Evolutionary conservation across 2,329 filamentous ascomycete genomes (phyloP), one percentile per base, ranked within the genome.

Genomic region (Alternaria rosae): DNA sequence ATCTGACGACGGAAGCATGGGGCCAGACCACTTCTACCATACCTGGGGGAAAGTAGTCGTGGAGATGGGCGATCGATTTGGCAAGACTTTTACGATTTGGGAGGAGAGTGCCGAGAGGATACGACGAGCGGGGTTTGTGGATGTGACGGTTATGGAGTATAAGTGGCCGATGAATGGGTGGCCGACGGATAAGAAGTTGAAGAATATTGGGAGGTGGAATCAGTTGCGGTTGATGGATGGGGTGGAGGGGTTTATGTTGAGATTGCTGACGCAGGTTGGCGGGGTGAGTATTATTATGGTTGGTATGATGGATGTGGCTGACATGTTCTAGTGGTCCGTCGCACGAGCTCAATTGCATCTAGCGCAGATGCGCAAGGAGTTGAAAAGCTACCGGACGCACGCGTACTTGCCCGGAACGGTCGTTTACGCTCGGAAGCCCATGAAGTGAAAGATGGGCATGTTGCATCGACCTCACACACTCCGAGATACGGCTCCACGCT

Each of bases 1-100:
- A n/a, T 73, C 74, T 26, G 78, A 82, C 41, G 82, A 84, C 54
- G 79, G 71, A 11, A 80, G 73, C n/a, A 70, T 81, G 66, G 69
- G 69, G 0, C 69, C 72, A 1, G 78, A 78, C 30, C 74, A 80
- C 55, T 80, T 79, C 58, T 77, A 73, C 62, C 66, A 75, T 51
- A 66, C 66, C 1, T 80, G 78, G 77, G 76, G 77, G 25, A 64
- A 70, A 20, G 76, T 72, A 1, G 74, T 78, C 1, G 61, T 78
- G 6, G 72, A 77, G 6, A 71, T 78, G 66, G 80, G 80, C 1
- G 62, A 78, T 35, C 76, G 64, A 35, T 79, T 78, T 45, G 81
- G 76, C 38, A 80, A 80, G 64, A 70, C 61, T 45, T 78, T 80
- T 43, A 72, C 69, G 35, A 77, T 79, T 25, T 78, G 74, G 76